Percentiles rank a stretch among this genome's conserved stretches.
Conservation (phyloP, 163 green algal species). For the Scenedesmus sp. region DNA sequence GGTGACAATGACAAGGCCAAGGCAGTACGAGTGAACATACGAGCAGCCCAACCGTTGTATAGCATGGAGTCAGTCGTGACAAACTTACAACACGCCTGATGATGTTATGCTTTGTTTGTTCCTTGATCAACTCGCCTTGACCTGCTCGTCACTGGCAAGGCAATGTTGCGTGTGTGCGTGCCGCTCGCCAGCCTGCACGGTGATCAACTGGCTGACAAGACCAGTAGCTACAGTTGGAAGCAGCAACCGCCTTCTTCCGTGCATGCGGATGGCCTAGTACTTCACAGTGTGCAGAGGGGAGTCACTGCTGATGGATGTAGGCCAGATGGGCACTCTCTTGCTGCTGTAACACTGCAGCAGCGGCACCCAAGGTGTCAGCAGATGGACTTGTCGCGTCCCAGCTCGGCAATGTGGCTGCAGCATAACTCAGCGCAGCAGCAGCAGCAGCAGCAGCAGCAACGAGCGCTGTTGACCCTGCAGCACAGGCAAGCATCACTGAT, state of each 20-base stretch:
- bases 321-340: neutral
- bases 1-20: neutral
- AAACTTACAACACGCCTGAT: neutral
- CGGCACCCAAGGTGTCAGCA: neutral
- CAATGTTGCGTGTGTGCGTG: neutral
- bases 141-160: neutral
- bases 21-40: neutral
- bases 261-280: too few relatives aligned
- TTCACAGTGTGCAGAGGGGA: neutral
- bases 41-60: neutral
- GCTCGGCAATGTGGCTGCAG: neutral
- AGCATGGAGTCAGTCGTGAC: neutral
- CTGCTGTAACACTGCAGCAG: neutral
- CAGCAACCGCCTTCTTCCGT: too few relatives aligned
- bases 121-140: neutral
- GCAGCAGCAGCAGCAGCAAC: constrained; percentile 19
- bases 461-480: neutral
- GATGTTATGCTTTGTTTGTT: neutral
- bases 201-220: neutral
- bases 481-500: neutral
- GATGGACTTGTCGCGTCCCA: neutral
- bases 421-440: neutral
- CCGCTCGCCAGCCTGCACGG: neutral
- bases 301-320: neutral
- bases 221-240: neutral